These are phyloP conservation scores for Corymbia maculata DNA, from an alignment of 345 rosid genomes.

Conservation along the genomic window DNA sequence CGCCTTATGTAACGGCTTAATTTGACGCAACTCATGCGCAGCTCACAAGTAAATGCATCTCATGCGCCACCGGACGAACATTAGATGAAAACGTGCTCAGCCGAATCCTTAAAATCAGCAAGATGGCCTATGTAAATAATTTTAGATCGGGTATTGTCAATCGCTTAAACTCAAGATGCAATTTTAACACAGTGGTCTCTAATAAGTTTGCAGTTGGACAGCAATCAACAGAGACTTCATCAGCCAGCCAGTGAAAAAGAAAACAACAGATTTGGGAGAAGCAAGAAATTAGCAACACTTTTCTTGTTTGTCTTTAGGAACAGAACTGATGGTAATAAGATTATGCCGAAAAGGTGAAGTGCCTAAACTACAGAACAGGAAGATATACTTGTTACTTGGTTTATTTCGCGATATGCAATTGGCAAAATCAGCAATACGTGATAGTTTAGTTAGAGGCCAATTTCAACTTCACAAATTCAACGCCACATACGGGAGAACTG, in stretches of 20 bases:
- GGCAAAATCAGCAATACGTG: not conserved
- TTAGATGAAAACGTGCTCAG: too few relatives aligned
- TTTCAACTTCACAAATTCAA: not conserved
- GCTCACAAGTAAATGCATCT: too few relatives aligned
- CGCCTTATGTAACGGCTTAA: too few relatives aligned
- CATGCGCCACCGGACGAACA: too few relatives aligned
- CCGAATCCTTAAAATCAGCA: too few relatives aligned
- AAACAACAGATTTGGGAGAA: not conserved
- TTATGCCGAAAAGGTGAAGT: not conserved
- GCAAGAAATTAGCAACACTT: not conserved
- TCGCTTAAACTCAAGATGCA: not conserved
- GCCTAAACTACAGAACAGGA: not conserved
- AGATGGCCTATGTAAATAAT: too few relatives aligned
- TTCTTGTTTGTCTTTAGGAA: not conserved
- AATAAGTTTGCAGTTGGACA: not conserved
- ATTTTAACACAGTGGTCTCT: not conserved
- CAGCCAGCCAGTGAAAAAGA: not conserved
- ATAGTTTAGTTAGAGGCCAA: not conserved
- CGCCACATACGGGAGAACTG: not conserved
- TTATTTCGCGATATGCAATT: not conserved
- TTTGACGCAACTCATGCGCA: too few relatives aligned
- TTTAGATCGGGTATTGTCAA: too few relatives aligned
- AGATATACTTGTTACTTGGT: not conserved
- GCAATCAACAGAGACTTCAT: not conserved
- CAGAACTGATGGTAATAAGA: not conserved